A percentile compares a stretch with the other conserved stretches of the same genome.
Evolutionary conservation across 495 filamentous ascomycete species (phyloP).

Genomic region (Talaromyces wortmannii): DNA sequence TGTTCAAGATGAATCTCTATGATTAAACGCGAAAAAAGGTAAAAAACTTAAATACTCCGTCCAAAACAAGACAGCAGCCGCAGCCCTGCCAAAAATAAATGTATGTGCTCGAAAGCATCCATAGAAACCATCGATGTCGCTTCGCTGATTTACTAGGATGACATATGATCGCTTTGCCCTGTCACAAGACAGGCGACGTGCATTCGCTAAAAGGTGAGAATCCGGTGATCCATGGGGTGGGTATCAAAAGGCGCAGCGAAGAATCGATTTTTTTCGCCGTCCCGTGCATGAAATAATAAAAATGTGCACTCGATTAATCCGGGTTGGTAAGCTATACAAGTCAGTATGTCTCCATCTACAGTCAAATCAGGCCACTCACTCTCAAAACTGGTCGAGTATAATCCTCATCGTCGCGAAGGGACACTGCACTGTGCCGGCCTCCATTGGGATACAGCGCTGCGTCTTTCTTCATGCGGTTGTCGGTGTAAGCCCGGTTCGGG

Average conservation of each 20-base stretch:
- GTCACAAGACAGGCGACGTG: background rate
- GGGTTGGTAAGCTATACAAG: slow-evolving; percentile 44
- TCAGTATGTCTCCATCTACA: slow-evolving; percentile 6
- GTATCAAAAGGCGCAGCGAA: background rate
- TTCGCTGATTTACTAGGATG: background rate
- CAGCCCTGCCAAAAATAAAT: background rate
- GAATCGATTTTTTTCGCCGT: slow-evolving; percentile 1
- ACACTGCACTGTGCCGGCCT: slow-evolving; percentile 40
- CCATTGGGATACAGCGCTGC: slow-evolving; percentile 38
- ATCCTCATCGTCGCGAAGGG: slow-evolving; percentile 50
- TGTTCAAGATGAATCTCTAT: background rate
- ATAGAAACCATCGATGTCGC: background rate
- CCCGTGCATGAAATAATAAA: slow-evolving; percentile 8
- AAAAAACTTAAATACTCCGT: background rate
- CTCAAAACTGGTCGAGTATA: slow-evolving; percentile 51
- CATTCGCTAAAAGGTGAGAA: background rate
- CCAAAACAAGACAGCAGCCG: background rate
- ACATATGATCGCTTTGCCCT: background rate
- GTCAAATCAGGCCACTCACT: slow-evolving; percentile 26
- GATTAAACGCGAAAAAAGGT: background rate
- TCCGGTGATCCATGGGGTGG: background rate
- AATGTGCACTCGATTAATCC: slow-evolving; percentile 23
- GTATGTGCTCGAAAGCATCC: background rate
- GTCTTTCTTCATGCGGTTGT: slow-evolving; percentile 38
- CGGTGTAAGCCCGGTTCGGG: slow-evolving; percentile 28